Percentiles rank a stretch among this genome's conserved stretches.
These are phyloP conservation scores for Erucastrum elatum DNA, from an alignment of 345 rosid species.

Conservation along the genomic window DNA sequence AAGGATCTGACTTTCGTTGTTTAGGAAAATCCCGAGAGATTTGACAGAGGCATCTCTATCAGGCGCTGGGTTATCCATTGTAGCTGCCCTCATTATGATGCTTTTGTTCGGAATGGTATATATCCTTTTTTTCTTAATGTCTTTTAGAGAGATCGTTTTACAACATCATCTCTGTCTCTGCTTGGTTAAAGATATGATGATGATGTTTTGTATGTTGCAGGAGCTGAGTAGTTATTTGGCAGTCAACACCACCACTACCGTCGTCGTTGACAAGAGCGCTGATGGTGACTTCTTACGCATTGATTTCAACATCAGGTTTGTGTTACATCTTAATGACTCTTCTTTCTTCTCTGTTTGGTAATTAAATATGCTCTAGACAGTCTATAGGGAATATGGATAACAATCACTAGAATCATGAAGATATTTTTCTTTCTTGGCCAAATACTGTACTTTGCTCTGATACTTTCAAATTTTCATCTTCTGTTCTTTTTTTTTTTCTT, in stretches of 20 bases:
- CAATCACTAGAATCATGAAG: neutral
- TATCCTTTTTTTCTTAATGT: neutral
- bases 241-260: constrained; percentile 71
- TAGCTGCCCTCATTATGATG: constrained; percentile 84
- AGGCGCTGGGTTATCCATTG: constrained; percentile 92
- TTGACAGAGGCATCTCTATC: constrained; percentile 97
- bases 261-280: constrained; percentile 84
- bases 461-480: neutral
- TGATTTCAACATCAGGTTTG: constrained; percentile 88
- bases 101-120: constrained; percentile 98
- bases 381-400: neutral
- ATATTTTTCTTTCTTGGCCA: neutral
- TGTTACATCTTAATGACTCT: neutral
- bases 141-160: neutral
- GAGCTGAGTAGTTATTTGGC: constrained; percentile 83
- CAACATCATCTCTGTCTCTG: neutral
- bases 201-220: constrained; percentile 40
- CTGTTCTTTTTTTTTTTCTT: neutral
- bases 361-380: neutral
- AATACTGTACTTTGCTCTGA: neutral
- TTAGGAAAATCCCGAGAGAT: constrained; percentile 98
- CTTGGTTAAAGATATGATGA: neutral
- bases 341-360: neutral
- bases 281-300: constrained; percentile 93
- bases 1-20: constrained; percentile 11